Evolutionary conservation across 805 yeast genomes (phyloP).

Genomic region (Yamadazyma ubonensis): DNA sequence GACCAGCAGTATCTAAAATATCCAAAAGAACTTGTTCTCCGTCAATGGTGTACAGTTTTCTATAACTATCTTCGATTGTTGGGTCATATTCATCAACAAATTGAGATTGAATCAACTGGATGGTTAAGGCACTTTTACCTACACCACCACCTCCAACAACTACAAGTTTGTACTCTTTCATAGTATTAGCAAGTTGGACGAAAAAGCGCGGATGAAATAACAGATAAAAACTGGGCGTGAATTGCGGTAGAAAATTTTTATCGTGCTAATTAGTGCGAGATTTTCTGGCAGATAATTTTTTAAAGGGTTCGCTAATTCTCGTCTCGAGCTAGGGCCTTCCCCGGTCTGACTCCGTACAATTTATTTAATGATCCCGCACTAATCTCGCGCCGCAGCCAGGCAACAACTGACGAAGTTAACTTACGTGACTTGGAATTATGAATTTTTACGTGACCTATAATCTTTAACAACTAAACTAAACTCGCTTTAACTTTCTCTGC

Average conservation of each 20-base stretch:
- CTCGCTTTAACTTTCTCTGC: constrained; percentile 24
- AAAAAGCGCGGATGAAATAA: not conserved
- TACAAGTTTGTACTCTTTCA: constrained; percentile 84
- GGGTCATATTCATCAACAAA: constrained; percentile 98
- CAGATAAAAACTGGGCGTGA: too few species aligned
- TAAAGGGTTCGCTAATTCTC: too few species aligned
- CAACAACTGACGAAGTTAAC: too few species aligned
- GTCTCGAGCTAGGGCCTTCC: too few species aligned
- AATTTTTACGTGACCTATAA: too few species aligned
- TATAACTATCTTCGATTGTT: constrained; percentile 88
- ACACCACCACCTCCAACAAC: constrained; percentile 99
- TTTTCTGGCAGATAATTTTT: too few species aligned
- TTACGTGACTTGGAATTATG: too few species aligned
- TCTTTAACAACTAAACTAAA: not conserved
- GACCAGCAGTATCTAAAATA: constrained; percentile 97
- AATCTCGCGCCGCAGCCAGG: too few species aligned
- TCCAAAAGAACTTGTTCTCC: constrained; percentile 73
- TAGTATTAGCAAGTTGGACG: constrained; percentile 21
- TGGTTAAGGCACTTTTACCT: constrained; percentile 95
- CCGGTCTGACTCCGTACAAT: too few species aligned
- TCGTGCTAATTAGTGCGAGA: too few species aligned
- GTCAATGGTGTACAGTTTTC: constrained; percentile 85
- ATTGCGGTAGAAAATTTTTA: too few species aligned
- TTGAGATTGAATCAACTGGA: constrained; percentile 90
- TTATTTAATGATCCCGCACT: too few species aligned